Evolutionary conservation across 805 yeast genomes (phyloP).

Genomic region (Saccharomycopsis fodiens): DNA sequence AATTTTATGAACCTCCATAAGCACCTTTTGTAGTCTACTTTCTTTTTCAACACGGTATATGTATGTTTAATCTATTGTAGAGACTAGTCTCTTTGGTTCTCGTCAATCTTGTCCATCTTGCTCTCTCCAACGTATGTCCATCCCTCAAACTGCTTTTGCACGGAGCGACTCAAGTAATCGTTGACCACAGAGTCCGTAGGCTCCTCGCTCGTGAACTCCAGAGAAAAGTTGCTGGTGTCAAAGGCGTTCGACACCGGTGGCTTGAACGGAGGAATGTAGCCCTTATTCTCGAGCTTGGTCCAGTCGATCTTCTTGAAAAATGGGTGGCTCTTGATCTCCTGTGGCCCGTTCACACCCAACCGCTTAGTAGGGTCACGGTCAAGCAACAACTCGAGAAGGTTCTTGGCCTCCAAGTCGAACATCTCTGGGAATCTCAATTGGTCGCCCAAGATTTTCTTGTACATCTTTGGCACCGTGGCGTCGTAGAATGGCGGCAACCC

Average conservation of each 20-base stretch:
- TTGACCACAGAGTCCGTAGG: slow-evolving; percentile 96
- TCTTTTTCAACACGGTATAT: no score
- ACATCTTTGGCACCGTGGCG: slow-evolving; percentile 89
- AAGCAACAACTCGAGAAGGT: slow-evolving; percentile 58
- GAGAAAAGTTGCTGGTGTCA: slow-evolving; percentile 91
- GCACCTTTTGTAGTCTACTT: no score
- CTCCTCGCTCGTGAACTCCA: slow-evolving; percentile 83
- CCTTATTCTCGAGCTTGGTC: slow-evolving; percentile 60
- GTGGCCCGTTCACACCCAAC: slow-evolving; percentile 71
- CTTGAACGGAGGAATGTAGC: slow-evolving; percentile 89
- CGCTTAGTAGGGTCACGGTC: slow-evolving; percentile 57
- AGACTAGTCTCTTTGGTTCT: no score
- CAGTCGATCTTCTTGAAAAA: slow-evolving; percentile 71
- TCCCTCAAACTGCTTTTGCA: slow-evolving; percentile 97
- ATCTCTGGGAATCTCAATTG: slow-evolving; percentile 84
- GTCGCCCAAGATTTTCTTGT: slow-evolving; percentile 83
- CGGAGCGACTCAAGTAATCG: slow-evolving; percentile 83
- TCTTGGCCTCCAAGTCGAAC: slow-evolving; percentile 72
- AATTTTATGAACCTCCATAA: no score
- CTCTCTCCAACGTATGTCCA: slow-evolving; percentile 83
- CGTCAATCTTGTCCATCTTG: slow-evolving; percentile 8
- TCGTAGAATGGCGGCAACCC: slow-evolving; percentile 97
- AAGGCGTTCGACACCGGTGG: slow-evolving; percentile 80
- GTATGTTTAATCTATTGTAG: no score
- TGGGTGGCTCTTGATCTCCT: slow-evolving; percentile 72